phyloP scores from a whole-genome alignment of 23 red algal genomes.

The Gracilaria domingensis region DNA sequence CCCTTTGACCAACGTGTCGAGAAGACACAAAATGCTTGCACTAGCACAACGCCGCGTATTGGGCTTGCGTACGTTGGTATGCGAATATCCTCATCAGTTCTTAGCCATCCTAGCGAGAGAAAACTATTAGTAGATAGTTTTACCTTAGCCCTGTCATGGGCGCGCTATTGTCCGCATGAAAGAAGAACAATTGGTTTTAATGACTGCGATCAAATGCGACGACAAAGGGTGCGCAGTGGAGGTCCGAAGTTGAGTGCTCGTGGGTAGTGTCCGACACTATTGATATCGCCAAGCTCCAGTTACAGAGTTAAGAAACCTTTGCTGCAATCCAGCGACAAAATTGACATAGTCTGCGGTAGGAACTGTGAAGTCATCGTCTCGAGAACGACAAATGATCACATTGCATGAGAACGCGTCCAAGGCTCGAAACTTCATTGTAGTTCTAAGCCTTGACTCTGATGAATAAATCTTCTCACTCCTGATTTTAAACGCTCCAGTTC shows the following conservation, averaged over 20 bases:
- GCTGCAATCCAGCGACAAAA: slow-evolving; percentile 18
- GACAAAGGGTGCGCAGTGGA: neutral
- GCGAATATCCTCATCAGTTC: too few relatives aligned
- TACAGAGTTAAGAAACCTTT: slow-evolving; percentile 1
- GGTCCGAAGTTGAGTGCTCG: too few relatives aligned
- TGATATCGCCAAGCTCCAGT: slow-evolving; percentile 34
- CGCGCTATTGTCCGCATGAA: too few relatives aligned
- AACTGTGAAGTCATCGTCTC: slow-evolving; percentile 28
- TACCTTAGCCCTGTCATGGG: too few relatives aligned
- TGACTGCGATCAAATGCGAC: neutral
- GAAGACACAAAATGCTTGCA: too few relatives aligned
- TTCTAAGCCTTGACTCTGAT: neutral
- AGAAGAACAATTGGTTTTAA: neutral
- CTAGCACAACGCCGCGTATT: too few relatives aligned
- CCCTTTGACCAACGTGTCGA: too few relatives aligned
- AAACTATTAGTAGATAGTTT: too few relatives aligned
- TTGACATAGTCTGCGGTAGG: slow-evolving; percentile 11
- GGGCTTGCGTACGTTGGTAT: too few relatives aligned
- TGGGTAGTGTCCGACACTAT: neutral
- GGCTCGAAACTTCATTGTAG: neutral
- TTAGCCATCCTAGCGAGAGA: too few relatives aligned
- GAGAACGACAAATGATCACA: slow-evolving; percentile 29
- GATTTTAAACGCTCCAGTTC: slow-evolving; percentile 13
- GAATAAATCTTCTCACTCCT: slow-evolving; percentile 26
- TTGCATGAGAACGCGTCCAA: slow-evolving; percentile 24